phyloP scores from a whole-genome alignment of 345 rosid genomes.

The Pistacia atlantica region DNA sequence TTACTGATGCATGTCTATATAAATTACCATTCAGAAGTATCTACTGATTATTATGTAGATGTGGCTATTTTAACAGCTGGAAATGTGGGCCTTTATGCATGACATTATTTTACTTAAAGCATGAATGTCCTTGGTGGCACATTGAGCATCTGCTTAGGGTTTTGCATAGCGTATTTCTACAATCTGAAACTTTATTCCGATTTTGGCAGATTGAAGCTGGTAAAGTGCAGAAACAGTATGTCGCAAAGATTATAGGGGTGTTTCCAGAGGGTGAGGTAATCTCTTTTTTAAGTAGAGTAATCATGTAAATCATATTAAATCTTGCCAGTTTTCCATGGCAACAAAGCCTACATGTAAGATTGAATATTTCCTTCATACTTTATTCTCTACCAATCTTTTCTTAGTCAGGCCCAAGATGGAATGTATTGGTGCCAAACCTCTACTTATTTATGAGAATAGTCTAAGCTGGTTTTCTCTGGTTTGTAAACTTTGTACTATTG shows the following conservation, averaged over 20 bases:
- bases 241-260: slow-evolving; percentile 74
- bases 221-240: slow-evolving; percentile 64
- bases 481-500: slow-evolving; percentile 3
- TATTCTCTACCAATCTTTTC: too few species aligned
- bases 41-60: background rate
- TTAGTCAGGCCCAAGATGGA: background rate
- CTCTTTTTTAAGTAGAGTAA: slow-evolving; percentile 8
- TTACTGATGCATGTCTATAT: background rate
- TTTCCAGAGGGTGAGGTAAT: slow-evolving; percentile 85
- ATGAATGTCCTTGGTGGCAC: background rate
- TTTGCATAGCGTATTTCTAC: background rate
- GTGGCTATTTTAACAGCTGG: background rate
- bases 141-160: background rate
- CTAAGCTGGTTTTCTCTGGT: background rate
- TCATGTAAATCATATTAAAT: slow-evolving; percentile 10
- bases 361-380: too few species aligned
- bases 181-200: slow-evolving; percentile 3
- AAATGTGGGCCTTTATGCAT: background rate
- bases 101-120: background rate
- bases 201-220: slow-evolving; percentile 79
- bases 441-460: background rate
- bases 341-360: background rate
- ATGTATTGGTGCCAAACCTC: background rate
- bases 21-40: background rate
- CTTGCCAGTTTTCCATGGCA: background rate